Percentiles rank a stretch among this genome's conserved stretches.
Evolutionary conservation across 202 grass and related monocot species (phyloP).

Genomic region (Schoenoplectus triqueter): DNA sequence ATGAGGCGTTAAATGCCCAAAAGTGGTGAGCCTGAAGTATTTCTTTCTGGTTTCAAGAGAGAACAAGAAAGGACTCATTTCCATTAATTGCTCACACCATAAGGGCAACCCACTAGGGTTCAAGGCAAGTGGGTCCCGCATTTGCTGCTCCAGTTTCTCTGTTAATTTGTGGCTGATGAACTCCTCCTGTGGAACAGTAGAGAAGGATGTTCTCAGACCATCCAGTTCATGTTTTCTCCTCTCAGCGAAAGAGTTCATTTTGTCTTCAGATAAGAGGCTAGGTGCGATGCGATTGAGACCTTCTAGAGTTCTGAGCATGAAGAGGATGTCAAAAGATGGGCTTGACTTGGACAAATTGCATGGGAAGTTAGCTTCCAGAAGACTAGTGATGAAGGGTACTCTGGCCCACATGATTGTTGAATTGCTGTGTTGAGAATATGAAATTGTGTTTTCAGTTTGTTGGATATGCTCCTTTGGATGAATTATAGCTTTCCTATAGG

Average conservation of each 20-base stretch:
- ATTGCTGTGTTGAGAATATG: slow-evolving; percentile 30
- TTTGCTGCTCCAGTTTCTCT: slow-evolving; percentile 97
- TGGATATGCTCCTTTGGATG: slow-evolving; percentile 32
- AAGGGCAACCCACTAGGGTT: slow-evolving; percentile 67
- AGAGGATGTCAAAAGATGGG: slow-evolving; percentile 61
- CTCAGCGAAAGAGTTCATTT: slow-evolving; percentile 64
- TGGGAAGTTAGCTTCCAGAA: slow-evolving; percentile 57
- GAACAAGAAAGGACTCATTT: slow-evolving; percentile 90
- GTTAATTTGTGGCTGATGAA: slow-evolving; percentile 85
- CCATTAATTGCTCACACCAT: slow-evolving; percentile 89
- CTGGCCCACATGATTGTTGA: slow-evolving; percentile 49
- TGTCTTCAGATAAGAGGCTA: slow-evolving; percentile 59
- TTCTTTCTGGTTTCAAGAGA: slow-evolving; percentile 91
- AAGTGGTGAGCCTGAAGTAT: slow-evolving; percentile 80
- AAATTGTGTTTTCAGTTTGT: slow-evolving; percentile 30
- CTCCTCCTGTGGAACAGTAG: slow-evolving; percentile 72
- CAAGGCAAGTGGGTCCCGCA: slow-evolving; percentile 80
- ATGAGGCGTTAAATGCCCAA: slow-evolving; percentile 64
- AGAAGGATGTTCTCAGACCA: slow-evolving; percentile 58
- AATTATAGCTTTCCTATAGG: slow-evolving; percentile 60
- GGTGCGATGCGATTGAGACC: slow-evolving; percentile 62
- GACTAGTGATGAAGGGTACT: slow-evolving; percentile 59
- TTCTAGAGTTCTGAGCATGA: slow-evolving; percentile 80
- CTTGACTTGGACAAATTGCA: slow-evolving; percentile 59
- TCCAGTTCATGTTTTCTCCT: slow-evolving; percentile 52